These are phyloP conservation scores for Cladosporium phlei DNA, from an alignment of 2,329 filamentous ascomycete genomes.

Conservation along the genomic window DNA sequence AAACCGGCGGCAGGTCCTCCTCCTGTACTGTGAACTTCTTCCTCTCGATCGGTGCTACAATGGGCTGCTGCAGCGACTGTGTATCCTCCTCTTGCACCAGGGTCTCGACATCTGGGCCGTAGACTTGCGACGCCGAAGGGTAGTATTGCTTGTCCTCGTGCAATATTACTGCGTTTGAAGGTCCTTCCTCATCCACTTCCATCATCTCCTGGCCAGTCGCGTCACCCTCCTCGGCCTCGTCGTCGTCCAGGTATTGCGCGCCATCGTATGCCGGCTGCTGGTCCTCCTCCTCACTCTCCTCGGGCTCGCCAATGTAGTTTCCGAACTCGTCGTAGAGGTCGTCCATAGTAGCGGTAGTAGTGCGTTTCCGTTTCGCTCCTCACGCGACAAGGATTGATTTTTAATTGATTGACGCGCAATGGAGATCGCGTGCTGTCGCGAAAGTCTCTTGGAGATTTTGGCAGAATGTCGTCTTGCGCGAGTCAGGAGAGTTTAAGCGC, in stretches of 20 bases:
- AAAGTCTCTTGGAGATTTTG: neutral
- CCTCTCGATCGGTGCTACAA: constrained; percentile 85
- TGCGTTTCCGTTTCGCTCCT: neutral
- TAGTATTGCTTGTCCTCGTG: constrained; percentile 99
- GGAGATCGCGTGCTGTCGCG: neutral
- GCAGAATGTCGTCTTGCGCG: neutral
- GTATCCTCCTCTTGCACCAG: constrained; percentile 96
- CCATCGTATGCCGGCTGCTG: constrained; percentile 69
- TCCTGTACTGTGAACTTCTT: constrained; percentile 97
- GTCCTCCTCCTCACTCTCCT: constrained; percentile 81
- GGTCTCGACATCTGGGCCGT: constrained; percentile 90
- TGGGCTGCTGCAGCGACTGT: constrained; percentile 85
- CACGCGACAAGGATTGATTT: constrained; percentile 3
- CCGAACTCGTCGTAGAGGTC: constrained; percentile 99
- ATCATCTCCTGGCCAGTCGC: constrained; percentile 76
- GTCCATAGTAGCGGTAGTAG: constrained; percentile 61
- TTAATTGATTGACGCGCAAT: neutral
- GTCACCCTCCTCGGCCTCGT: constrained; percentile 50
- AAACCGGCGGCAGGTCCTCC: constrained; percentile 79
- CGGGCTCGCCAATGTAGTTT: constrained; percentile 95
- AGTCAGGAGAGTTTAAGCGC: no score
- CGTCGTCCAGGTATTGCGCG: constrained; percentile 75
- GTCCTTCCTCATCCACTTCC: constrained; percentile 85
- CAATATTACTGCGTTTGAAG: constrained; percentile 93
- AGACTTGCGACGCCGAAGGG: constrained; percentile 93